phyloP scores from a whole-genome alignment of 2,329 filamentous ascomycete genomes.

The Fusarium humuli region DNA sequence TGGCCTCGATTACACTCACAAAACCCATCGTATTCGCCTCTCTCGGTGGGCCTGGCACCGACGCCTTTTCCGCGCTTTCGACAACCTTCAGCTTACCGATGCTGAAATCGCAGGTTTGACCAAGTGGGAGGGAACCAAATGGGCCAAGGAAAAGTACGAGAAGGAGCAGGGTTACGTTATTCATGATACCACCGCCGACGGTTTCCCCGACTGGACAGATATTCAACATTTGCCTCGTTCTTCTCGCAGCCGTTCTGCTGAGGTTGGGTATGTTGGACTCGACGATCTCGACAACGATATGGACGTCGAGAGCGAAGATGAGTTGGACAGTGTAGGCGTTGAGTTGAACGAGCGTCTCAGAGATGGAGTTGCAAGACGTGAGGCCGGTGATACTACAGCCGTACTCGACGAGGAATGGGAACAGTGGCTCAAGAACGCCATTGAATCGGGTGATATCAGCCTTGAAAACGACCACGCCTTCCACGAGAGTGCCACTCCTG shows the following conservation, averaged over 20 bases:
- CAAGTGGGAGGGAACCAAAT: slow-evolving; percentile 85
- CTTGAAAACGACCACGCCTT: slow-evolving; percentile 58
- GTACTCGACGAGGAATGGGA: slow-evolving; percentile 79
- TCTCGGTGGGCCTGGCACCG: slow-evolving; percentile 81
- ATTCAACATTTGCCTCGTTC: slow-evolving; percentile 38
- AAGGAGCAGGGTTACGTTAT: slow-evolving; percentile 78
- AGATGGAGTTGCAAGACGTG: slow-evolving; percentile 71
- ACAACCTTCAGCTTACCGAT: slow-evolving; percentile 74
- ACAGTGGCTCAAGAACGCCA: slow-evolving; percentile 77
- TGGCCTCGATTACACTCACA: slow-evolving; percentile 80
- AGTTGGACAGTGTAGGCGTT: slow-evolving; percentile 67
- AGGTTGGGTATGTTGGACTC: slow-evolving; percentile 35
- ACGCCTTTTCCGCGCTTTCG: slow-evolving; percentile 80
- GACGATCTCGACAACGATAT: slow-evolving; percentile 50
- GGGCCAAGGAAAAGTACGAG: slow-evolving; percentile 85
- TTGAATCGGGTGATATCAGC: slow-evolving; percentile 70
- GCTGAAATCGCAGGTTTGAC: slow-evolving; percentile 78
- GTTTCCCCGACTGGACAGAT: slow-evolving; percentile 68
- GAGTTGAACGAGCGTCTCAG: slow-evolving; percentile 73
- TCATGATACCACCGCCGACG: slow-evolving; percentile 76
- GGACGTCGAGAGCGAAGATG: slow-evolving; percentile 66
- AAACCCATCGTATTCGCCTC: slow-evolving; percentile 80
- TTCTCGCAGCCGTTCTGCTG: slow-evolving; percentile 22
- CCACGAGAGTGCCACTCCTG: slow-evolving; percentile 47
- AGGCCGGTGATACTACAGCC: slow-evolving; percentile 68